phyloP scores from a whole-genome alignment of 2,329 filamentous ascomycete species.

The Diplodia mutila region DNA sequence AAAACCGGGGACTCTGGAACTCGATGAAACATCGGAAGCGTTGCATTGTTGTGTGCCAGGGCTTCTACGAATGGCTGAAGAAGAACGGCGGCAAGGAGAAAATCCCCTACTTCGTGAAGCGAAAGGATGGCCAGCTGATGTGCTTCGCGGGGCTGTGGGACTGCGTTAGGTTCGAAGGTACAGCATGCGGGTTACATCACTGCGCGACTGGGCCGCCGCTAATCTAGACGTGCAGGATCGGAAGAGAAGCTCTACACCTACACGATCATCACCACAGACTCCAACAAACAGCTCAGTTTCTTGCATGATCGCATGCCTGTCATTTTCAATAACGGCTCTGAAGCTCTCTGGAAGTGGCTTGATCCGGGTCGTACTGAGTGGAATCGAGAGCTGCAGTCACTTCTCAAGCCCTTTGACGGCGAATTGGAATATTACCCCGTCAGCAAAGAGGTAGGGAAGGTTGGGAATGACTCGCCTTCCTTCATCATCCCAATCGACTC shows the following conservation, averaged over 20 bases:
- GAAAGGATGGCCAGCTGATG: constrained; percentile 82
- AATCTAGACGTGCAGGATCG: constrained; percentile 50
- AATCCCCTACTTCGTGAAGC: constrained; percentile 80
- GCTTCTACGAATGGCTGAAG: constrained; percentile 96
- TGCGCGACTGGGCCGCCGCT: constrained; percentile 29
- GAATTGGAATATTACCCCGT: constrained; percentile 86
- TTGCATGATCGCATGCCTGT: constrained; percentile 97
- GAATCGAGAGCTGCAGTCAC: constrained; percentile 74
- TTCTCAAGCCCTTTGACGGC: constrained; percentile 78
- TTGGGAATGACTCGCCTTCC: constrained; percentile 83
- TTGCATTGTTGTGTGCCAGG: constrained; percentile 85
- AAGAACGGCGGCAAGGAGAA: constrained; percentile 76
- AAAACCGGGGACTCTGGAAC: constrained; percentile 83
- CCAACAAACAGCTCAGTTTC: constrained; percentile 80
- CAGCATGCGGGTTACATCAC: constrained; percentile 28
- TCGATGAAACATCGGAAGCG: constrained; percentile 88
- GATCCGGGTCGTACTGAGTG: constrained; percentile 74
- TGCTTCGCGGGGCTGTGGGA: constrained; percentile 94
- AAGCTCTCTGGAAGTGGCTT: constrained; percentile 74
- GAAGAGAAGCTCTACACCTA: constrained; percentile 81
- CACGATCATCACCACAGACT: constrained; percentile 88
- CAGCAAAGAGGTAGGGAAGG: constrained; percentile 86
- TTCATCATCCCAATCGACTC: constrained; percentile 85
- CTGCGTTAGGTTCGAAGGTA: constrained; percentile 77
- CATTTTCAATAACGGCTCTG: constrained; percentile 76